phyloP scores from a whole-genome alignment of 2,329 filamentous ascomycete genomes.

The Fusarium irregulare region DNA sequence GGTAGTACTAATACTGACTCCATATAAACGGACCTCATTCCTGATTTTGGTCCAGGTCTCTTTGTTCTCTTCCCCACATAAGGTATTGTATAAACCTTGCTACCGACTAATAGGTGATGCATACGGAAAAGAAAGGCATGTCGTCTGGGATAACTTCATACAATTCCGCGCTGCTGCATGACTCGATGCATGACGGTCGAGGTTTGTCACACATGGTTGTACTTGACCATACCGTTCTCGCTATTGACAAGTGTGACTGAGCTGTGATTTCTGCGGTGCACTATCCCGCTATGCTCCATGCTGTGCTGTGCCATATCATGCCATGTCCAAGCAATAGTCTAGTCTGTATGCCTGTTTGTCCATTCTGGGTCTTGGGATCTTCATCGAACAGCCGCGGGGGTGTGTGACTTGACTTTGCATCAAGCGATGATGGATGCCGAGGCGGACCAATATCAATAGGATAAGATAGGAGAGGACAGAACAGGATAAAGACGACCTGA shows the following conservation, averaged over 20 bases:
- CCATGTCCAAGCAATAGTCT: constrained; percentile 21
- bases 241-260: constrained; percentile 24
- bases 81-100: constrained; percentile 9
- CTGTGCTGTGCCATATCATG: constrained; percentile 41
- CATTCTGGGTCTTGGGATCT: constrained; percentile 29
- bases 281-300: constrained; percentile 22
- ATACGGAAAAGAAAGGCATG: constrained; percentile 30
- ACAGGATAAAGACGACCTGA: constrained; percentile 12
- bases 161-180: constrained; percentile 39
- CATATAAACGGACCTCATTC: constrained; percentile 21
- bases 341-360: constrained; percentile 31
- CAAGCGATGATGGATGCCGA: constrained; percentile 20
- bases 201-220: constrained; percentile 39
- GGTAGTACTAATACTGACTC: constrained; percentile 29
- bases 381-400: constrained; percentile 22
- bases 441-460: constrained; percentile 14
- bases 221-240: constrained; percentile 31
- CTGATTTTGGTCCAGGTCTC: constrained; percentile 16
- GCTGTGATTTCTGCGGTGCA: constrained; percentile 26
- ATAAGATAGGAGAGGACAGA: not conserved
- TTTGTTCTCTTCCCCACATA: constrained; percentile 29
- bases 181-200: constrained; percentile 35
- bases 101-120: constrained; percentile 19
- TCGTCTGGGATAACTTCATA: constrained; percentile 30
- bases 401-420: constrained; percentile 25